Conservation (phyloP, 331 rosid species). For the Prunus yedoensis region DNA sequence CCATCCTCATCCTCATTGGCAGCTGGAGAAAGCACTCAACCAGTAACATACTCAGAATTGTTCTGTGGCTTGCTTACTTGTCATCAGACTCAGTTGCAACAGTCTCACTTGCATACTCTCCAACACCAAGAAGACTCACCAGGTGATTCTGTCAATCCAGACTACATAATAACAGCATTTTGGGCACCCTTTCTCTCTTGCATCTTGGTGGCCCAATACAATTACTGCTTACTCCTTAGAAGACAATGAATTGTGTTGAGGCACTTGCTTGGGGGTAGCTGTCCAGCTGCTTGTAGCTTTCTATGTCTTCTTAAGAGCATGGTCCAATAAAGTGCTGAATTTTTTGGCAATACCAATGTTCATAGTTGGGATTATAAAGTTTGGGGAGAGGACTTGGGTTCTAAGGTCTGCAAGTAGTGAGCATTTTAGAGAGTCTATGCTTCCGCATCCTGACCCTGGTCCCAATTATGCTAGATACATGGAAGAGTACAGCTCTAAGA, state of each 20-base stretch:
- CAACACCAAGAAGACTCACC: neutral
- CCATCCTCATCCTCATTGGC: conserved; percentile 16
- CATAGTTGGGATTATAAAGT: conserved; percentile 38
- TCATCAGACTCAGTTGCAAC: conserved; percentile 38
- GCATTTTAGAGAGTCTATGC: conserved; percentile 31
- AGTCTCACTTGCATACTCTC: conserved; percentile 23
- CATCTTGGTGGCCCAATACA: conserved; percentile 53
- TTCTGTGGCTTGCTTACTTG: conserved; percentile 28
- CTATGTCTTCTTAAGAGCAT: conserved; percentile 27
- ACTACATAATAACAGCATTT: conserved; percentile 2
- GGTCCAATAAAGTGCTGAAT: neutral
- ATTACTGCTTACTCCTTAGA: conserved; percentile 41
- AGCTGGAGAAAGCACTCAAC: conserved; percentile 22
- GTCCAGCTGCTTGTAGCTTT: conserved; percentile 22
- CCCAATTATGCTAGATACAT: conserved; percentile 31
- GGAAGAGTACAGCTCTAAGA: conserved; percentile 26
- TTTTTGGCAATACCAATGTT: conserved; percentile 33
- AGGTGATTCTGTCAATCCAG: neutral
- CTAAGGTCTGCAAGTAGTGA: conserved; percentile 38
- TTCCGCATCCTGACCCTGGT: conserved; percentile 30
- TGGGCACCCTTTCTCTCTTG: conserved; percentile 53
- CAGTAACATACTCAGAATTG: neutral
- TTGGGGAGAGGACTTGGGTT: conserved; percentile 38
- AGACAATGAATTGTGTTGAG: conserved; percentile 44
- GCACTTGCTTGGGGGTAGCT: conserved; percentile 21